Conservation (phyloP, 208 protist genomes). For the Trypanosoma congolense region DNA sequence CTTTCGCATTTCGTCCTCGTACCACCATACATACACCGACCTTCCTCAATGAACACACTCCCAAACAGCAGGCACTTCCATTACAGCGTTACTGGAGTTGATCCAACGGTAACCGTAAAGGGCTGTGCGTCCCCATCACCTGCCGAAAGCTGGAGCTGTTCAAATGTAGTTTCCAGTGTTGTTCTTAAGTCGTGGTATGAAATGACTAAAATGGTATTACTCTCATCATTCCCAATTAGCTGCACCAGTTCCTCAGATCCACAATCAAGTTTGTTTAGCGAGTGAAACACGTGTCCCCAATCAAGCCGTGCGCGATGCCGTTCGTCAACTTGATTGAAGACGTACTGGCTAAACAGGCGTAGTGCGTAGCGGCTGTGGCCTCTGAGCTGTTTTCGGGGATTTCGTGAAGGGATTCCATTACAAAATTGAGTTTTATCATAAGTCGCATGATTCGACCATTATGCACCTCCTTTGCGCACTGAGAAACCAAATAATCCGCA, state of each 20-base stretch:
- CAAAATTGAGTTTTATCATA: constrained; percentile 92
- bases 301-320: constrained; percentile 87
- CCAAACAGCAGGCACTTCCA: background rate
- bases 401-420: constrained; percentile 82
- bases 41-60: background rate
- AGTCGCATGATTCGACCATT: constrained; percentile 95
- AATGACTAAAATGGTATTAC: constrained; percentile 88
- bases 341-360: constrained; percentile 94
- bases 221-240: constrained; percentile 88
- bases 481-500: constrained; percentile 83
- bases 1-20: constrained; percentile 1
- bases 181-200: constrained; percentile 92
- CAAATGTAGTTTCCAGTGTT: constrained; percentile 81
- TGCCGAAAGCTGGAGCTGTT: constrained; percentile 62
- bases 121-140: constrained; percentile 20
- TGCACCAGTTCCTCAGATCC: constrained; percentile 92
- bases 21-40: background rate
- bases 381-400: constrained; percentile 70
- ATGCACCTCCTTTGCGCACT: constrained; percentile 93
- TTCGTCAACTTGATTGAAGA: constrained; percentile 95
- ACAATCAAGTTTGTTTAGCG: constrained; percentile 96
- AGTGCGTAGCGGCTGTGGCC: constrained; percentile 69
- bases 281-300: constrained; percentile 93
- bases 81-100: constrained; percentile 19
- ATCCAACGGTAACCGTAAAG: constrained; percentile 21